Evolutionary conservation across 2,329 filamentous ascomycete genomes (phyloP).

Genomic region (Aspergillus vadensis): DNA sequence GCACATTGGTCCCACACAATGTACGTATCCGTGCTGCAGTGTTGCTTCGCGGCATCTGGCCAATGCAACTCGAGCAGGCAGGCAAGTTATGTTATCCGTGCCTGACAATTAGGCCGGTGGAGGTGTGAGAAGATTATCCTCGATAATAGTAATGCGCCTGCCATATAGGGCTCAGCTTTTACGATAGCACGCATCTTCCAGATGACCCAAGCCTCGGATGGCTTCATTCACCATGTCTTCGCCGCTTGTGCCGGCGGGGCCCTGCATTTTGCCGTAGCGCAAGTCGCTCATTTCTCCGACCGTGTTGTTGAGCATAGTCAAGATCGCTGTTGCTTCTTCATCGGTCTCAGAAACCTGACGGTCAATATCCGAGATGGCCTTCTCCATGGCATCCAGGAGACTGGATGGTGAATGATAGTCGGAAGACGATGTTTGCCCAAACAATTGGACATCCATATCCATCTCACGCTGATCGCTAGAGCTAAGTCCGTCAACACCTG

Average conservation of each 20-base stretch:
- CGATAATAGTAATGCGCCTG: not conserved
- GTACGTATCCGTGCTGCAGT: not conserved
- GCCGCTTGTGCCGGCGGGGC: conserved; percentile 53
- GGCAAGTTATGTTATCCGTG: not conserved
- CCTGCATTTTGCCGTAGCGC: conserved; percentile 71
- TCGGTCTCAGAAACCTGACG: conserved; percentile 67
- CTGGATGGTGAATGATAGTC: conserved; percentile 63
- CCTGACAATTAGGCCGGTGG: not conserved
- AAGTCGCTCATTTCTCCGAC: conserved; percentile 78
- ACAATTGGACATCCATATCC: conserved; percentile 59
- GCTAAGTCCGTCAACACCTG: conserved; percentile 37
- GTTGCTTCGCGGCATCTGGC: not conserved
- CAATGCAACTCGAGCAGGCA: not conserved
- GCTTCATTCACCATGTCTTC: conserved; percentile 65
- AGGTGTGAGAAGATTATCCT: not conserved
- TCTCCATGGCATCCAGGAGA: conserved; percentile 69
- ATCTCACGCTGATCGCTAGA: conserved; percentile 41
- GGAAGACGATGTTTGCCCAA: conserved; percentile 52
- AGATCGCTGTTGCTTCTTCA: conserved; percentile 62
- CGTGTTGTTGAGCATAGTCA: conserved; percentile 64
- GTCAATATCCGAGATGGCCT: conserved; percentile 66
- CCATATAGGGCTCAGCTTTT: conserved; percentile 12
- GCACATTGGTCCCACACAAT: not conserved
- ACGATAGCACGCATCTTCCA: conserved; percentile 64
- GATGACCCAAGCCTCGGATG: conserved; percentile 64